Base-by-base conservation (phyloP, 2,329 filamentous ascomycete genomes). In the Fusarium beomiforme region DNA sequence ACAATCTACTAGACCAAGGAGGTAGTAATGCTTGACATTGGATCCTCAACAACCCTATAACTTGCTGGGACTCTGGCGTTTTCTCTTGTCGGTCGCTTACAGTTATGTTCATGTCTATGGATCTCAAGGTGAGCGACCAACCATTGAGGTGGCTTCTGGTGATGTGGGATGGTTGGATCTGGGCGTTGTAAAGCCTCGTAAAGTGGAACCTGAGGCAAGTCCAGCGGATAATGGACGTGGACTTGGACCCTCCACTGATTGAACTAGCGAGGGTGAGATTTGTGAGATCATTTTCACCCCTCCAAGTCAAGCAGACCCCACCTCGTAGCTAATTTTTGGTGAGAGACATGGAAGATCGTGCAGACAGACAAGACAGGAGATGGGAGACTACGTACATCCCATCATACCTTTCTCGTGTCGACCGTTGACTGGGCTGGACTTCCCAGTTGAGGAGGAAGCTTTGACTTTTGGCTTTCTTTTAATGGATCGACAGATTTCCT, bases 241-340 rank as follows among this genome's bases (percentile, higher is more conserved):
- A 53, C 41, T 44, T 46, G 58, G 41, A 65, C 59, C 62, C 59
- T 64, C 62, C 50, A 57, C 41, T 42, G 42, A 47, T 57, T 41
- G 49, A 64, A 65, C 58, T 65, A 49, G n/a, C 31, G 39, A 64
- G 62, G 59, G 59, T 65, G 23, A 65, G 59, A 58, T 64, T 64
- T 64, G 59, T 65, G 62, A 65, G 62, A 65, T 65, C 62, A 65
- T 65, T 65, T 64, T 64, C 62, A 68, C 68, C 69, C 67, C 67
- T 67, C 67, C 56, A 64, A 63, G 41, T 54, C 62, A 56, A 63
- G 55, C 49, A 33, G 49, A 71, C 75, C 75, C 75, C 75, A 77
- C 73, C 68, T 68, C 26, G 63, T 24, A 49, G 46, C 47, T 42
- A 64, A 64, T 60, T 67, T 54, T 66, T 63, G 62, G 68, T 71